Conservation (phyloP, 805 yeast genomes). For the Yamadazyma ubonensis region DNA sequence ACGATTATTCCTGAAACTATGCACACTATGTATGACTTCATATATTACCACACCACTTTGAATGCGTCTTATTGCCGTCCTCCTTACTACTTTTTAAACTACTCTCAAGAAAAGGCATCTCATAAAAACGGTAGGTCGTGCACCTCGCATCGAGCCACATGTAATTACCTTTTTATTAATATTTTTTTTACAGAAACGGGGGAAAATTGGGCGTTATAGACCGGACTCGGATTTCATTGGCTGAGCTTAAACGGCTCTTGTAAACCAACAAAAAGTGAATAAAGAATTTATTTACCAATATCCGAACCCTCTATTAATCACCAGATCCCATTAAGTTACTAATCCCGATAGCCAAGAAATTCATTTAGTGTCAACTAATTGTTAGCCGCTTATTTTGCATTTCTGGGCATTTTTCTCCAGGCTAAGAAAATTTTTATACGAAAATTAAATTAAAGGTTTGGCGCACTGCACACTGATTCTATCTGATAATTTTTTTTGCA, state of each 20-base stretch:
- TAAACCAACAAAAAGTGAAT: not conserved
- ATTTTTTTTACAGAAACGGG: not conserved
- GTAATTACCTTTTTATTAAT: not conserved
- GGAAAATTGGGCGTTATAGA: not conserved
- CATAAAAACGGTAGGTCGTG: too few species aligned
- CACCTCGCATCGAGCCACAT: not conserved
- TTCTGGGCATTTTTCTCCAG: not conserved
- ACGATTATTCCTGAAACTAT: too few species aligned
- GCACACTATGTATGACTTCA: too few species aligned
- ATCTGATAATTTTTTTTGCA: slow-evolving; percentile 9
- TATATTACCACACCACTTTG: too few species aligned
- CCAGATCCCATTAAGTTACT: not conserved
- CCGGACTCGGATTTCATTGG: slow-evolving; percentile 2
- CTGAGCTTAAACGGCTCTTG: slow-evolving; percentile 3
- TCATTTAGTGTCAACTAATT: not conserved
- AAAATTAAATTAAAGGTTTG: not conserved
- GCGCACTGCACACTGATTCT: slow-evolving; percentile 3
- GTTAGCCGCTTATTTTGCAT: not conserved
- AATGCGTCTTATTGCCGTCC: too few species aligned
- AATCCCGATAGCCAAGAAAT: not conserved
- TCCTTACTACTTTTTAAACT: too few species aligned
- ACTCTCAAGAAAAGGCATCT: too few species aligned
- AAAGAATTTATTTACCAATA: not conserved
- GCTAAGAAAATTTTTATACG: not conserved
- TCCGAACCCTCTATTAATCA: not conserved